A percentile compares a stretch with the other conserved stretches of the same genome.
Conservation (phyloP, 495 filamentous ascomycete species). For the Xylaria telfairii region DNA sequence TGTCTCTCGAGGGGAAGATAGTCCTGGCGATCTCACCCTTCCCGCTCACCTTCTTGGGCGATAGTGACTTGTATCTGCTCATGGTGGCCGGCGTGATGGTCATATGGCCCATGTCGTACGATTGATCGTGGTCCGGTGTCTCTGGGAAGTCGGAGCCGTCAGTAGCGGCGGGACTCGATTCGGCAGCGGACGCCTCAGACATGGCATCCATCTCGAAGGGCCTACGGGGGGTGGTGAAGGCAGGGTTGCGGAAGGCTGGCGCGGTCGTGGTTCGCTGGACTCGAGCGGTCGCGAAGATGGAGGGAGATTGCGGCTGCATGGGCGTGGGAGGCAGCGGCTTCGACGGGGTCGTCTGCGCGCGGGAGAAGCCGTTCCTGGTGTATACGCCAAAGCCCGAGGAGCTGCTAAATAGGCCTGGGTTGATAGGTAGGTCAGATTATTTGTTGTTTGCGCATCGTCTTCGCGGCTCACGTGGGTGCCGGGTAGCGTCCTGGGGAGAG, state of each 20-base stretch:
- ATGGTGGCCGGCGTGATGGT: conserved; percentile 48
- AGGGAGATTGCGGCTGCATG: conserved; percentile 29
- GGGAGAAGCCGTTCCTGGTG: conserved; percentile 44
- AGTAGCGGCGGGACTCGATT: conserved; percentile 74
- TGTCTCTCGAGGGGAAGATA: conserved; percentile 40
- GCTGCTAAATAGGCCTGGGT: conserved; percentile 30
- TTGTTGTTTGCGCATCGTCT: background rate
- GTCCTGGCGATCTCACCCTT: conserved; percentile 48
- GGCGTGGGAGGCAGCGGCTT: conserved; percentile 46
- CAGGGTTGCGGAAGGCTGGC: conserved; percentile 66
- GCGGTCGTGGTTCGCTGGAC: conserved; percentile 44
- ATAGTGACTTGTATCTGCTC: conserved; percentile 45
- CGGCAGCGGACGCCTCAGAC: conserved; percentile 74
- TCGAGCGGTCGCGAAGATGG: conserved; percentile 46
- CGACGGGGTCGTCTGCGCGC: conserved; percentile 38
- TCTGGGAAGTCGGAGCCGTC: conserved; percentile 68
- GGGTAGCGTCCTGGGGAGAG: no score
- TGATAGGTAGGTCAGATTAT: background rate
- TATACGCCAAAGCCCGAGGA: conserved; percentile 30
- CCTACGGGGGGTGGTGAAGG: conserved; percentile 83
- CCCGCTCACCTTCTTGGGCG: conserved; percentile 52
- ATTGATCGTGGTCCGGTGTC: conserved; percentile 49
- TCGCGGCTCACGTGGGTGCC: background rate
- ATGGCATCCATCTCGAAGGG: conserved; percentile 65
- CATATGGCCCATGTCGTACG: conserved; percentile 44